Conservation (phyloP, 371 early-diverging fungal genomes). For the Mucor velutinosus region DNA sequence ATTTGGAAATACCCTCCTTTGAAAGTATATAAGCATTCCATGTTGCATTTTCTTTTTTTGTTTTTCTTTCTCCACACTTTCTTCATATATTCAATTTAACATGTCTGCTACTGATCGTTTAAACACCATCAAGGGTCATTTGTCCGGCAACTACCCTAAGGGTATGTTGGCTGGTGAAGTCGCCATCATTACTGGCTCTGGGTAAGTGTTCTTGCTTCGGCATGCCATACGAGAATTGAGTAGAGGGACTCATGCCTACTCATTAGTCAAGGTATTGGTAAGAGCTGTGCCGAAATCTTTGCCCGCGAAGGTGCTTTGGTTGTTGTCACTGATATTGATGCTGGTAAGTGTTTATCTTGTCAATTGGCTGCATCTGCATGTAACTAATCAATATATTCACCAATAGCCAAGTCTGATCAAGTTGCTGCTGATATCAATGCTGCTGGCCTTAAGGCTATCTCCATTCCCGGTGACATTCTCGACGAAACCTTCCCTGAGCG, state of each 20-base stretch:
- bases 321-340: constrained; percentile 69
- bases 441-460: constrained; percentile 61
- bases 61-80: constrained; percentile 18
- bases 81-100: constrained; percentile 4
- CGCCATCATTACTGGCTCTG: constrained; percentile 82
- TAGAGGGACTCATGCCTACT: neutral
- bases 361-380: neutral
- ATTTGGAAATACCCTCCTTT: neutral
- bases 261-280: constrained; percentile 77
- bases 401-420: constrained; percentile 54
- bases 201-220: constrained; percentile 45
- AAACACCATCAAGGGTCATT: constrained; percentile 51
- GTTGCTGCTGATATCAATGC: constrained; percentile 66
- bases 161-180: constrained; percentile 77
- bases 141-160: constrained; percentile 54
- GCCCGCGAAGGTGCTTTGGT: constrained; percentile 81
- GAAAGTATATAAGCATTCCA: neutral
- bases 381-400: neutral
- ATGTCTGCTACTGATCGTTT: constrained; percentile 56
- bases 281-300: constrained; percentile 72
- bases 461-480: constrained; percentile 60
- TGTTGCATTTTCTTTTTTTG: constrained; percentile 10
- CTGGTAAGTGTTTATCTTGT: constrained; percentile 16
- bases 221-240: neutral
- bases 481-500: constrained; percentile 60